phyloP scores from a whole-genome alignment of 75 land plant species.

The Selaginella tamariscina region DNA sequence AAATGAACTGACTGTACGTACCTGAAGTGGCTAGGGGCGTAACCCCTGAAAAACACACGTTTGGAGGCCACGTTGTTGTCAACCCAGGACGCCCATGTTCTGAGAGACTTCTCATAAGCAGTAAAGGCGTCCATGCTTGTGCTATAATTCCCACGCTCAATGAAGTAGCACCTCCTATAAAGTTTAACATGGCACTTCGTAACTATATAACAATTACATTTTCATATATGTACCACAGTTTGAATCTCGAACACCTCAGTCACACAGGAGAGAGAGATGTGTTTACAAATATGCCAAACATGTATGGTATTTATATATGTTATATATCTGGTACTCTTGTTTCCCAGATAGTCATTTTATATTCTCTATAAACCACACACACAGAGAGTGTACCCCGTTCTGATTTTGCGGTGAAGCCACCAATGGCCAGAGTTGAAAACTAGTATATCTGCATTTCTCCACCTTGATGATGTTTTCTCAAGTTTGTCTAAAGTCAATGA shows the following conservation, averaged over 20 bases:
- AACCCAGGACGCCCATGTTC: conserved; percentile 21
- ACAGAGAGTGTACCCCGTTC: conserved; percentile 28
- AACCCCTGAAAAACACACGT: not conserved
- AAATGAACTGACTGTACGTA: not conserved
- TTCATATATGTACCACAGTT: not conserved
- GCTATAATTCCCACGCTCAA: not conserved
- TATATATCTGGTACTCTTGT: too few relatives aligned
- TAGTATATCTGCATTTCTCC: conserved; percentile 56
- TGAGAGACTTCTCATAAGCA: conserved; percentile 57
- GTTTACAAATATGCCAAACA: too few relatives aligned
- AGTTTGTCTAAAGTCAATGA: conserved; percentile 48
- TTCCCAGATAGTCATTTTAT: too few relatives aligned
- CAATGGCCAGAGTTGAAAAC: conserved; percentile 73
- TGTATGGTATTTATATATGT: too few relatives aligned
- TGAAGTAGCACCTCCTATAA: not conserved
- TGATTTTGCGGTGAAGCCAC: conserved; percentile 73
- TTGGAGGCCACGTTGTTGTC: not conserved
- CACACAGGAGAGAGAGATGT: too few relatives aligned
- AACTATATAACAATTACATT: not conserved
- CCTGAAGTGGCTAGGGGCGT: not conserved
- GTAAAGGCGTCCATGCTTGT: conserved; percentile 3
- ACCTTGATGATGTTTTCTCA: conserved; percentile 42
- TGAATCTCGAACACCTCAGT: too few relatives aligned
- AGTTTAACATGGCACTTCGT: not conserved
- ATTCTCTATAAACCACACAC: too few relatives aligned